Percentiles rank a stretch among this genome's conserved stretches.
Conservation (phyloP, 257 asterid species). For the Nicotiana noctiflora region DNA sequence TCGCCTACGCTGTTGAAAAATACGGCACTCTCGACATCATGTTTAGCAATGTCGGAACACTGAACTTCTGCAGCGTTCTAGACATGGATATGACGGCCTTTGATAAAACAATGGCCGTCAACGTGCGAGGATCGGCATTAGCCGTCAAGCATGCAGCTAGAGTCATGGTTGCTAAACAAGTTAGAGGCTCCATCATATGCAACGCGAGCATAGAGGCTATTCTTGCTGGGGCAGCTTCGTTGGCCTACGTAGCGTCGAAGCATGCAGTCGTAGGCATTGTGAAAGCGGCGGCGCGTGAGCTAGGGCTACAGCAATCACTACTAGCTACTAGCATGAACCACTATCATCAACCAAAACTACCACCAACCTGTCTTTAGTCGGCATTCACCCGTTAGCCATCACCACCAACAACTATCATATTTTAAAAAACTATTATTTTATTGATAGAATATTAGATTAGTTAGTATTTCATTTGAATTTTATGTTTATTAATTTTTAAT, state of each 20-base stretch:
- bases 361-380: too few relatives aligned
- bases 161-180: not conserved
- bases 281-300: not conserved
- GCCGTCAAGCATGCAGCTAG: not conserved
- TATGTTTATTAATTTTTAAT: too few relatives aligned
- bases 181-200: not conserved
- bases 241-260: not conserved
- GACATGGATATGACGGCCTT: not conserved
- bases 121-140: not conserved
- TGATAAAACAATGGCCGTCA: not conserved
- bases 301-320: not conserved
- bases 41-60: not conserved
- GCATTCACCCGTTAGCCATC: too few relatives aligned
- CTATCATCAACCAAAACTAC: too few relatives aligned
- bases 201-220: not conserved
- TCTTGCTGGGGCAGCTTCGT: not conserved
- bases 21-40: not conserved
- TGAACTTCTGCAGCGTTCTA: not conserved
- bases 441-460: too few relatives aligned
- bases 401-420: too few relatives aligned
- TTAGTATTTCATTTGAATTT: too few relatives aligned
- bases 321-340: too few relatives aligned
- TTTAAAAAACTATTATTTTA: too few relatives aligned
- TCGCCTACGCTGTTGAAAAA: not conserved
- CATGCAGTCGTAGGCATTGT: conserved; percentile 5